Base-by-base conservation (phyloP, 2,329 filamentous ascomycete genomes). In the Proliferodiscus dingleyae region DNA sequence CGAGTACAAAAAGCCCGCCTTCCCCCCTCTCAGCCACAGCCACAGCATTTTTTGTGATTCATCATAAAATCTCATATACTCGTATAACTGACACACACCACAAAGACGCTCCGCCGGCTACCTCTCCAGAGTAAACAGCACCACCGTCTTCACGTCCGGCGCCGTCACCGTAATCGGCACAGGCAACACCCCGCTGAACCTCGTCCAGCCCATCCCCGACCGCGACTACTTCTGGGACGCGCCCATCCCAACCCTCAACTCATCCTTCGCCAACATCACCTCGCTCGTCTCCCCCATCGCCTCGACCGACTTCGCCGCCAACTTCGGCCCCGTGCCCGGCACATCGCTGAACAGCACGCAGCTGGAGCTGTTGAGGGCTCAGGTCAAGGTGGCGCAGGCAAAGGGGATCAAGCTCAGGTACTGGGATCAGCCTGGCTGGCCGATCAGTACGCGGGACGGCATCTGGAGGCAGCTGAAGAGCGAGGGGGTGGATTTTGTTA, bases 141-240 rank as follows among this genome's bases (percentile, higher is more conserved):
- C 39, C 2, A 50, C 49, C n/a, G n/a, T n/a, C 15, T 54, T 60
- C 32, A 56, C 43, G n/a, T 37, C 30, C 9, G 46, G 57, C 15
- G 41, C 57, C n/a, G 50, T 60, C 13, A 61, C 59, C 2, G 56
- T 61, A 13, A 56, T 61, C 10, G 59, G 57, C n/a, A 61, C 57
- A 3, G 59, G 57, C n/a, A 56, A 59, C 22, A 60, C 57, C 2
- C 59, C 59, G 8, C 78, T 83, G 53, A 68, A 76, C 39, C 61
- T 73, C 51, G 68, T 82, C 3, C 68, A 70, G 21, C 63, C 66
- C 21, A 59, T 73, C 48, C 53, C 59, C 3, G 56, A 70, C 11
- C 65, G 75, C 21, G 69, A 80, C 59, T 77, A 78, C 50, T 85
- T 84, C 69, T 82, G 71, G 57, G 80, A 85, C 51, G 79, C 45